Evolutionary conservation across 2,329 filamentous ascomycete genomes (phyloP), one percentile per base, ranked within the genome.

Genomic region (Septoria linicola): DNA sequence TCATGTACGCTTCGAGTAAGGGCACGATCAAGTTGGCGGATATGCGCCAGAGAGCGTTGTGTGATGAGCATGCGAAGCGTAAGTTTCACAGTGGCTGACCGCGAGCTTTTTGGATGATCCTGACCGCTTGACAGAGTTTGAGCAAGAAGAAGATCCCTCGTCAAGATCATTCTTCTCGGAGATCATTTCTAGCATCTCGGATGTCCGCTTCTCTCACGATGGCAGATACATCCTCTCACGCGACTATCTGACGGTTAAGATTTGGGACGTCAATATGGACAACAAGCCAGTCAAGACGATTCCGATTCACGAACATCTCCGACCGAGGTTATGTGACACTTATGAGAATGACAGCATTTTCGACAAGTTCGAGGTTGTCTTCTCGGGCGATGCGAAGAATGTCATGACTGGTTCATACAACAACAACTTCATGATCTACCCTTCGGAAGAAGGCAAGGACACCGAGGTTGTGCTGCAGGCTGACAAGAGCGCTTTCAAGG

Each of bases 401-500:
- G 93, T 97, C 60, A 99, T 99, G 93, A 99, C 93, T 4, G 93
- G 93, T 63, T 96, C 90, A 69, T 99, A 99, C 79, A 99, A 99
- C 80, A 99, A 99, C 77, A 99, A 99, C 76, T 97, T 99, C 79
- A 99, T 99, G 93, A 99, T 99, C 68, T 99, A 97, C 71, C 93
- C 93, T 3, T 93, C 91, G 20, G 92, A 97, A 66, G 88, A 91
- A 5, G 89, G 92, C 61, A 95, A 95, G 75, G 93, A 99, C 69
- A 92, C 92, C 2, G 93, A 99, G 72, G 91, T 99, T 41, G 93
- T 99, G 40, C 77, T 99, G 51, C 93, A 99, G 72, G 93, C 93
- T 32, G 93, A 99, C 71, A 99, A 99, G 77, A 96, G 90, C 50
- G 93, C 93, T 8, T 99, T 99, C 83, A 99, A 99, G 76, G 93